Percentiles rank a stretch among this genome's conserved stretches.
phyloP scores from a whole-genome alignment of 805 yeast species.

The Lachancea sp. region DNA sequence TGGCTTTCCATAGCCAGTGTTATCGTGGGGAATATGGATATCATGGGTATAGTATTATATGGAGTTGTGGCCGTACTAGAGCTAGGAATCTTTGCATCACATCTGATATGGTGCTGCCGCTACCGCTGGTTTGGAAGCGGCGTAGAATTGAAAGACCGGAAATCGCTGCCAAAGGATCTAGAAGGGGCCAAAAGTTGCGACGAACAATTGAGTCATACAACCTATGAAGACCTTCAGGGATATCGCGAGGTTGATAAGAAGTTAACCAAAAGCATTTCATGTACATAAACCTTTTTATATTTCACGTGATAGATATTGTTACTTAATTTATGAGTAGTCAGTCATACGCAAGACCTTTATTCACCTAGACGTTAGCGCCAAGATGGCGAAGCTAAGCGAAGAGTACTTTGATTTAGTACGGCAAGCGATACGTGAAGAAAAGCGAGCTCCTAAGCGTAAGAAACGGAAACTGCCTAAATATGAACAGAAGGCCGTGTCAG shows the following conservation, averaged over 20 bases:
- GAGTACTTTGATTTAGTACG: slow-evolving; percentile 30
- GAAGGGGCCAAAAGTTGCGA: not conserved
- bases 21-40: slow-evolving; percentile 57
- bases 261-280: not conserved
- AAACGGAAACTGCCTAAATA: slow-evolving; percentile 7
- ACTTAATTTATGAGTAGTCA: no score
- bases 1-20: slow-evolving; percentile 63
- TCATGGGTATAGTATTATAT: slow-evolving; percentile 75
- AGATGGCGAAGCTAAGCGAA: slow-evolving; percentile 18
- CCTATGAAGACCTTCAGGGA: no score
- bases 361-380: not conserved
- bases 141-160: not conserved
- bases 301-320: no score
- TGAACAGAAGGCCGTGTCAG: slow-evolving; percentile 1
- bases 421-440: slow-evolving; percentile 25
- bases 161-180: not conserved
- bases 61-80: slow-evolving; percentile 68
- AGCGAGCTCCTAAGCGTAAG: slow-evolving; percentile 17
- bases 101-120: slow-evolving; percentile 59
- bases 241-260: not conserved
- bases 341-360: not conserved
- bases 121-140: slow-evolving; percentile 28
- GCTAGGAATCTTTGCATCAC: slow-evolving; percentile 67
- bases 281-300: not conserved
- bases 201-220: not conserved